Evolutionary conservation across 176 grass and related monocot genomes (phyloP).

Genomic region (Phoenix dactylifera): DNA sequence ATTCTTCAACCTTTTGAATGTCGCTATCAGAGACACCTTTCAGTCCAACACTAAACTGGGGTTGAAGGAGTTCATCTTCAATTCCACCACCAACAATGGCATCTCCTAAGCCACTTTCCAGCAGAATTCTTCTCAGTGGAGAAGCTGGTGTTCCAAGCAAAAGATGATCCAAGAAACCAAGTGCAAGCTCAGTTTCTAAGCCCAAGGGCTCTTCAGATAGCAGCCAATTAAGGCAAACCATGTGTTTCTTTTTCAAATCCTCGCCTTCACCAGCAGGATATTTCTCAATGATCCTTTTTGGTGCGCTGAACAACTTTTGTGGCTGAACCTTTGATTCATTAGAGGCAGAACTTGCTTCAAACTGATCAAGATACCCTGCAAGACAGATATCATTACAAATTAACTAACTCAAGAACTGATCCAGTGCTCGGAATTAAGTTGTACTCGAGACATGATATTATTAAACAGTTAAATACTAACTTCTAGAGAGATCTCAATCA

Average conservation of each 20-base stretch:
- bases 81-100: slow-evolving; percentile 89
- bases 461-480: too few relatives aligned
- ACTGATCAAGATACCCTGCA: slow-evolving; percentile 88
- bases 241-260: slow-evolving; percentile 89
- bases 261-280: slow-evolving; percentile 73
- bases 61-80: slow-evolving; percentile 95
- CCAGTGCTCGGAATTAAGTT: too few relatives aligned
- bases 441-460: too few relatives aligned
- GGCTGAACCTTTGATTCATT: slow-evolving; percentile 75
- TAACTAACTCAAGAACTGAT: too few relatives aligned
- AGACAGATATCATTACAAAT: background rate
- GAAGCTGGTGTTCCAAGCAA: slow-evolving; percentile 92
- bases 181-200: slow-evolving; percentile 71
- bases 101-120: slow-evolving; percentile 89
- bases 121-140: slow-evolving; percentile 73
- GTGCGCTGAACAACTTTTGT: slow-evolving; percentile 81
- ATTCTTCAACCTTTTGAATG: slow-evolving; percentile 70
- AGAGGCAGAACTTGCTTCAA: slow-evolving; percentile 58
- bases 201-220: slow-evolving; percentile 75
- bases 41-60: slow-evolving; percentile 86
- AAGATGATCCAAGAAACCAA: slow-evolving; percentile 91
- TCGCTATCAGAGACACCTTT: slow-evolving; percentile 81
- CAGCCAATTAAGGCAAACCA: slow-evolving; percentile 96
- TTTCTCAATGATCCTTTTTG: slow-evolving; percentile 68
- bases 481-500: too few relatives aligned